A percentile compares a stretch with the other conserved stretches of the same genome.
Evolutionary conservation across 306 rosid species (phyloP).

Genomic region (Citrullus colocynthis): DNA sequence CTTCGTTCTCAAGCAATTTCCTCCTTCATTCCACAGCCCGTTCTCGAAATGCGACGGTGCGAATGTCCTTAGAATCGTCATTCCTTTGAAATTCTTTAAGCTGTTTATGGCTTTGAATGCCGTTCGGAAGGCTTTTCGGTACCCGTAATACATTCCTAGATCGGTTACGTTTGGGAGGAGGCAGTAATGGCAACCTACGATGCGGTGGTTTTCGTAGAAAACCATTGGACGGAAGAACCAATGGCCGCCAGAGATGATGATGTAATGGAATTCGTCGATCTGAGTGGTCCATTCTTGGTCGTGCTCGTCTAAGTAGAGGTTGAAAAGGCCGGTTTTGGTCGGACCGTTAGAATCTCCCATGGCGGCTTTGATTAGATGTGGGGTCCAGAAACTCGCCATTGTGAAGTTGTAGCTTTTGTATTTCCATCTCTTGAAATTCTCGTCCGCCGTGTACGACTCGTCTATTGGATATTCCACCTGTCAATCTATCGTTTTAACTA

Average conservation of each 20-base stretch:
- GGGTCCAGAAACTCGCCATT: conserved; percentile 56
- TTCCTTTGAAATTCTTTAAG: conserved; percentile 42
- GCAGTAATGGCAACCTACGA: conserved; percentile 65
- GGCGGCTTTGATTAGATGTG: conserved; percentile 48
- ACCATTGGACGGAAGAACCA: conserved; percentile 66
- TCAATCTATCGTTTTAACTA: neutral
- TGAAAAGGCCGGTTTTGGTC: conserved; percentile 39
- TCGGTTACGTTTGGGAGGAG: conserved; percentile 40
- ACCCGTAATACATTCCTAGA: conserved; percentile 52
- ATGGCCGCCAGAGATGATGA: conserved; percentile 62
- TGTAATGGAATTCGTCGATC: conserved; percentile 39
- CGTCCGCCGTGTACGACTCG: conserved; percentile 42
- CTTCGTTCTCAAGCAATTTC: conserved; percentile 50
- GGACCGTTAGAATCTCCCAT: conserved; percentile 38
- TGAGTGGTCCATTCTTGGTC: conserved; percentile 53
- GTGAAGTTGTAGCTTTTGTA: conserved; percentile 81
- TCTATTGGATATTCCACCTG: conserved; percentile 80
- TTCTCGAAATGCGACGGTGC: conserved; percentile 77
- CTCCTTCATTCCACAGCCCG: conserved; percentile 72
- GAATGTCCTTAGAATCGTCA: conserved; percentile 46
- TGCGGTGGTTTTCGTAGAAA: conserved; percentile 31
- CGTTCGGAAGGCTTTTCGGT: conserved; percentile 43
- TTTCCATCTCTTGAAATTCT: conserved; percentile 53
- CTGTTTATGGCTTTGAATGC: conserved; percentile 53
- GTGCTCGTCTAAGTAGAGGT: conserved; percentile 56